Conservation (phyloP, 2,329 filamentous ascomycete species). For the Penicillium sp. region DNA sequence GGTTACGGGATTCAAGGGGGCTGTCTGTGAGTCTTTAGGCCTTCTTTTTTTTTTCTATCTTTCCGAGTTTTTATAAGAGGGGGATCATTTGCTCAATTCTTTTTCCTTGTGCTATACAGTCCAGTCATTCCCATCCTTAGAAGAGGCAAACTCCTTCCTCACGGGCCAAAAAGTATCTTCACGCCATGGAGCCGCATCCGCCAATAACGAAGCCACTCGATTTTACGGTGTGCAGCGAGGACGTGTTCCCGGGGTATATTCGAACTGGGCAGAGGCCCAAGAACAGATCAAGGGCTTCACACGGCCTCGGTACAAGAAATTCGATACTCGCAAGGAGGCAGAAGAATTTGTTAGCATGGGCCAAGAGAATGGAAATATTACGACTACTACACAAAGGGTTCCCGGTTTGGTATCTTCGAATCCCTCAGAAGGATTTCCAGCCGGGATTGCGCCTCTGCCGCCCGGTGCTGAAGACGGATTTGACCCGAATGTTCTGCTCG, state of each 20-base stretch:
- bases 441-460: constrained; percentile 55
- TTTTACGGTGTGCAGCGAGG: constrained; percentile 61
- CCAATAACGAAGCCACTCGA: constrained; percentile 35
- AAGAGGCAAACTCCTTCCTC: constrained; percentile 76
- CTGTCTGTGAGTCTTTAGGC: constrained; percentile 57
- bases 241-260: constrained; percentile 58
- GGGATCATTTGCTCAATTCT: not conserved
- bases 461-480: constrained; percentile 58
- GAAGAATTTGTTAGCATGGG: constrained; percentile 65
- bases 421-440: constrained; percentile 44
- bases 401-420: constrained; percentile 39
- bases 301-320: constrained; percentile 65
- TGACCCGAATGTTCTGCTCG: constrained; percentile 55
- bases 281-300: constrained; percentile 71
- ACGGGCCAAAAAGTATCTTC: constrained; percentile 53
- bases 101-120: constrained; percentile 46
- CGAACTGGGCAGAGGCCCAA: constrained; percentile 65
- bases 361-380: constrained; percentile 12
- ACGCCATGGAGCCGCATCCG: constrained; percentile 32
- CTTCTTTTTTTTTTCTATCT: not conserved
- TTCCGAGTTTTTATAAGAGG: not conserved
- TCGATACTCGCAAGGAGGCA: constrained; percentile 66
- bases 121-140: constrained; percentile 70
- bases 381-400: constrained; percentile 24
- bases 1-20: constrained; percentile 61